phyloP scores from a whole-genome alignment of 495 filamentous ascomycete species.

The Penicillium mononematosum region DNA sequence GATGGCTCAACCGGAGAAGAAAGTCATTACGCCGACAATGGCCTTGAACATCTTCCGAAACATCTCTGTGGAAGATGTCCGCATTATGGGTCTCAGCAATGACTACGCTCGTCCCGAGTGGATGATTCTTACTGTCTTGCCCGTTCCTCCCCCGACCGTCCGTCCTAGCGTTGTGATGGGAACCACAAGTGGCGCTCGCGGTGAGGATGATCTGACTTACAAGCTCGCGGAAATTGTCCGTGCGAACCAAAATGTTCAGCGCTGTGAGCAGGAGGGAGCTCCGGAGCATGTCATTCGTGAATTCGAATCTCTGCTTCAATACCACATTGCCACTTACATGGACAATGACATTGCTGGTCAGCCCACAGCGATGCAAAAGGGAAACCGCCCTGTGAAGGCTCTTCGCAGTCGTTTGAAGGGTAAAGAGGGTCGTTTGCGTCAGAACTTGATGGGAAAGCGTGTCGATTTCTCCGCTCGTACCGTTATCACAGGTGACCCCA shows the following conservation, averaged over 20 bases:
- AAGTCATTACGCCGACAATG: conserved; percentile 75
- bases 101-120: conserved; percentile 95
- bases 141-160: conserved; percentile 92
- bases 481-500: conserved; percentile 97
- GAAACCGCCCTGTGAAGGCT: conserved; percentile 90
- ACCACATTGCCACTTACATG: conserved; percentile 98
- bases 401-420: conserved; percentile 96
- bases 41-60: conserved; percentile 81
- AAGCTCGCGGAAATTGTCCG: conserved; percentile 98
- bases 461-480: conserved; percentile 99
- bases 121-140: conserved; percentile 95
- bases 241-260: conserved; percentile 89
- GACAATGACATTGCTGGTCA: conserved; percentile 98
- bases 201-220: conserved; percentile 98
- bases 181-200: conserved; percentile 79
- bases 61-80: conserved; percentile 75
- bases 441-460: conserved; percentile 99
- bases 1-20: conserved; percentile 74
- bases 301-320: conserved; percentile 90
- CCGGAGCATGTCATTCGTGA: conserved; percentile 85
- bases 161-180: conserved; percentile 93
- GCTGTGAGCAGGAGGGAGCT: conserved; percentile 83
- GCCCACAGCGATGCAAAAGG: conserved; percentile 94
- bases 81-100: conserved; percentile 83
- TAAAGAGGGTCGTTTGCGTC: conserved; percentile 94